Conservation (phyloP, 257 asterid species). For the Ligustrum vulgare region DNA sequence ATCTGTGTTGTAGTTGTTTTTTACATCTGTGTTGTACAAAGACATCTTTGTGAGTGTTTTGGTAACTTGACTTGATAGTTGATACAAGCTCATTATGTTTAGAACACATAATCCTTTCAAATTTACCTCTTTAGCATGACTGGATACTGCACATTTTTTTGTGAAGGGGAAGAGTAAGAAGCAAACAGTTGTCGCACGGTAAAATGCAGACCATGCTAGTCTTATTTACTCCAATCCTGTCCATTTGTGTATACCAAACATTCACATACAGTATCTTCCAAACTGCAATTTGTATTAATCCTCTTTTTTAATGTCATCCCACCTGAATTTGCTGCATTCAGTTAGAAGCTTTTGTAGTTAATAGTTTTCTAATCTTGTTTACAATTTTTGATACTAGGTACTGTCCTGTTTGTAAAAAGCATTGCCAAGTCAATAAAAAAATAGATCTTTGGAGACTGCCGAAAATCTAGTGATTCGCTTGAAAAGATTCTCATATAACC, state of each 20-base stretch:
- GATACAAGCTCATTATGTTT: slow-evolving; percentile 15
- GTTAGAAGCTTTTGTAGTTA: slow-evolving; percentile 16
- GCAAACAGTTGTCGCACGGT: too few relatives aligned
- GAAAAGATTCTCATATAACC: slow-evolving; percentile 84
- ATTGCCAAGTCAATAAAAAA: slow-evolving; percentile 85
- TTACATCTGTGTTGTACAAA: too few relatives aligned
- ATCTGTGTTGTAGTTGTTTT: background rate
- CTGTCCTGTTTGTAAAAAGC: slow-evolving; percentile 80
- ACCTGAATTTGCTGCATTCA: slow-evolving; percentile 4
- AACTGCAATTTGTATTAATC: slow-evolving; percentile 9
- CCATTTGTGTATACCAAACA: background rate
- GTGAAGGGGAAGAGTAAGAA: too few relatives aligned
- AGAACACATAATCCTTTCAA: background rate
- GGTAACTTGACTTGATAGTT: background rate
- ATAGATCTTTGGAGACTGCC: slow-evolving; percentile 92
- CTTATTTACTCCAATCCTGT: background rate
- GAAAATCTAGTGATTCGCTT: slow-evolving; percentile 83
- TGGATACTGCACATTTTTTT: too few relatives aligned
- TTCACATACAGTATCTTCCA: background rate
- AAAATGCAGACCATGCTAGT: too few relatives aligned
- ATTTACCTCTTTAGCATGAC: slow-evolving; percentile 2
- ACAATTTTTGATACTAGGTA: slow-evolving; percentile 45
- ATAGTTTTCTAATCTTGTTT: slow-evolving; percentile 27
- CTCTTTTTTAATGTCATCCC: slow-evolving; percentile 11
- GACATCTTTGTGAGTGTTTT: background rate